Evolutionary conservation across 768 basidiomycete species (phyloP).

Genomic region (Pulveroboletus frians): DNA sequence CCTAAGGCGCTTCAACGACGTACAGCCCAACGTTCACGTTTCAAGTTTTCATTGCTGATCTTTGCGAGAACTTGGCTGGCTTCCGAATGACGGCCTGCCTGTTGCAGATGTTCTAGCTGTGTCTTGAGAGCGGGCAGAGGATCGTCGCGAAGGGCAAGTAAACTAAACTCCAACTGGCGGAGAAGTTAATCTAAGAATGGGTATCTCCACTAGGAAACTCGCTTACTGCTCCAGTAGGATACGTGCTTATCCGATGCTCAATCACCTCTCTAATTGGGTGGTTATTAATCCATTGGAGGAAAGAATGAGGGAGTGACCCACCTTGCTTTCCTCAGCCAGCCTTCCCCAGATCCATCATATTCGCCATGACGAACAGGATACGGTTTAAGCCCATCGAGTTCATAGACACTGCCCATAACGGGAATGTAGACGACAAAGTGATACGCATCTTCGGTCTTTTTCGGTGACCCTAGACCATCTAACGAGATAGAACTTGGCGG

Average conservation of each 20-base stretch:
- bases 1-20: constrained; percentile 29
- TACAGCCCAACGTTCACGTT: constrained; percentile 80
- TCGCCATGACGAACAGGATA: constrained; percentile 77
- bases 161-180: constrained; percentile 81
- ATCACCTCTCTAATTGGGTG: constrained; percentile 62
- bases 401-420: constrained; percentile 76
- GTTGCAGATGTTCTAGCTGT: constrained; percentile 48
- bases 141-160: constrained; percentile 82
- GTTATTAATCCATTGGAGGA: constrained; percentile 16
- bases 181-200: constrained; percentile 7
- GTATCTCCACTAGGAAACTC: constrained; percentile 11
- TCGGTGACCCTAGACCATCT: constrained; percentile 72
- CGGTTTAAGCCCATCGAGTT: constrained; percentile 86
- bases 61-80: constrained; percentile 51
- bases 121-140: constrained; percentile 65
- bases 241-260: constrained; percentile 83
- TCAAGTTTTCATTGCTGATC: constrained; percentile 63
- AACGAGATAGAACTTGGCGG: constrained; percentile 85
- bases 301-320: constrained; percentile 26
- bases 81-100: constrained; percentile 36
- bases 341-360: constrained; percentile 62
- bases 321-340: constrained; percentile 82
- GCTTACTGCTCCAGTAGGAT: constrained; percentile 81
- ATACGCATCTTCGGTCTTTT: constrained; percentile 78
- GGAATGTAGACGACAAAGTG: constrained; percentile 96